Evolutionary conservation across 345 rosid genomes (phyloP).

Genomic region (Mercurialis annua): DNA sequence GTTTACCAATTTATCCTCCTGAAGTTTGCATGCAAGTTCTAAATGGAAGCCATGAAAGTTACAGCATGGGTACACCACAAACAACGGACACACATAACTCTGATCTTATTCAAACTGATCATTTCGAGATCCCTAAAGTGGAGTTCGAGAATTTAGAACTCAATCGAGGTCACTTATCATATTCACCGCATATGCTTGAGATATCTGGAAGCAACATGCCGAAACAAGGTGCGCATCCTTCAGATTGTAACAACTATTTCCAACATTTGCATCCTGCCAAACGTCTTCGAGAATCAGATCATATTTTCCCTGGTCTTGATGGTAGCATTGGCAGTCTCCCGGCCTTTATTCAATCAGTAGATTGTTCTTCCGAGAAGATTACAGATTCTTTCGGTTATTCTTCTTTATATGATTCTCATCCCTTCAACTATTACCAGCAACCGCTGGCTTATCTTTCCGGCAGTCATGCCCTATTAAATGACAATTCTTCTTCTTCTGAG

Average conservation of each 20-base stretch:
- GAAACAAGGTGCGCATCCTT: constrained; percentile 54
- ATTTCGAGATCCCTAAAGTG: constrained; percentile 58
- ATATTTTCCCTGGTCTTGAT: constrained; percentile 38
- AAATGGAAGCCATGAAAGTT: constrained; percentile 54
- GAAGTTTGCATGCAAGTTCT: constrained; percentile 58
- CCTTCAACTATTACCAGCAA: constrained; percentile 33
- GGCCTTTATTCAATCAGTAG: constrained; percentile 44
- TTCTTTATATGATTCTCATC: constrained; percentile 52
- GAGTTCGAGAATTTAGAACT: constrained; percentile 60
- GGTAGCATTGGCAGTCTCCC: constrained; percentile 42
- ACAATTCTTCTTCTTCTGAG: constrained; percentile 84
- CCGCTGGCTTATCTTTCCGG: constrained; percentile 51
- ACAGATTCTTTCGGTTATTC: constrained; percentile 42
- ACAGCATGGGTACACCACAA: constrained; percentile 30
- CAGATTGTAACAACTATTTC: constrained; percentile 51
- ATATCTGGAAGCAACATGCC: constrained; percentile 50
- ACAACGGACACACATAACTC: constrained; percentile 45
- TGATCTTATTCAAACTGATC: constrained; percentile 49
- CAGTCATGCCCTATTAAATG: constrained; percentile 80
- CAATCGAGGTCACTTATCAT: constrained; percentile 44
- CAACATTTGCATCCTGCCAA: constrained; percentile 48
- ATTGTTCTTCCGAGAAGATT: constrained; percentile 35
- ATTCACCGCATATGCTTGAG: constrained; percentile 57
- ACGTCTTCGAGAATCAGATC: constrained; percentile 55
- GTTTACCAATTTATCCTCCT: constrained; percentile 93